A percentile compares a stretch with the other conserved stretches of the same genome.
These are phyloP conservation scores for Breynia disticha DNA, from an alignment of 441 rosid species.

Conservation along the genomic window DNA sequence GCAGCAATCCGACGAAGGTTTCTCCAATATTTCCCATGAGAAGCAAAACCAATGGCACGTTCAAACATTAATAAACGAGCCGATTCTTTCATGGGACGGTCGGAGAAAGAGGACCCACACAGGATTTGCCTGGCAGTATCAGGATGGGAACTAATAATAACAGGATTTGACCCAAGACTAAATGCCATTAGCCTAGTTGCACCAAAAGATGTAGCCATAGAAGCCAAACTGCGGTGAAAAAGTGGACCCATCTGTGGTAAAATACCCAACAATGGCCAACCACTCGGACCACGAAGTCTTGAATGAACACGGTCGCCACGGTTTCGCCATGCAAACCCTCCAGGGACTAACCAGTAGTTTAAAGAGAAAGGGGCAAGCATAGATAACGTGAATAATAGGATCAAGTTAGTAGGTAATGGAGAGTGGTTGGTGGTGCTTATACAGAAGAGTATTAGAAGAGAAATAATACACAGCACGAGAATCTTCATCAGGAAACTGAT, in stretches of 20 bases:
- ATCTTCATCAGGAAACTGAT: no score
- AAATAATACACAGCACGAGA: constrained; percentile 4
- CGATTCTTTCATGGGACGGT: constrained; percentile 56
- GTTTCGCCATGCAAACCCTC: constrained; percentile 67
- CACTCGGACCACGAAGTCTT: constrained; percentile 35
- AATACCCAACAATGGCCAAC: constrained; percentile 44
- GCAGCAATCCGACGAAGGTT: constrained; percentile 42
- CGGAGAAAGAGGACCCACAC: constrained; percentile 33
- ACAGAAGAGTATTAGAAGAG: constrained; percentile 11
- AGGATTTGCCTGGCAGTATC: constrained; percentile 58
- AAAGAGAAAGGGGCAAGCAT: constrained; percentile 16
- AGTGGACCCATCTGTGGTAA: constrained; percentile 49
- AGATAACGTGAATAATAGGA: constrained; percentile 15
- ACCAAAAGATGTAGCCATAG: constrained; percentile 32
- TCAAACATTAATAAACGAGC: constrained; percentile 54
- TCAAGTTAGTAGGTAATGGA: constrained; percentile 18
- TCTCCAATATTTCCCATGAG: constrained; percentile 51
- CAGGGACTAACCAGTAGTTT: constrained; percentile 39
- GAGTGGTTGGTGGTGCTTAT: constrained; percentile 7
- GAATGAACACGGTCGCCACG: constrained; percentile 10
- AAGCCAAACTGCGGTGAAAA: constrained; percentile 50
- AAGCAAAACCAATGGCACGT: constrained; percentile 68
- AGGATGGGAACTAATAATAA: constrained; percentile 50
- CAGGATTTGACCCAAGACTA: constrained; percentile 39
- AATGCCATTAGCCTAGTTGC: constrained; percentile 48